Evolutionary conservation across 805 yeast genomes (phyloP), one percentile per base, ranked within the genome.

Genomic region (Lipomyces orientalis): DNA sequence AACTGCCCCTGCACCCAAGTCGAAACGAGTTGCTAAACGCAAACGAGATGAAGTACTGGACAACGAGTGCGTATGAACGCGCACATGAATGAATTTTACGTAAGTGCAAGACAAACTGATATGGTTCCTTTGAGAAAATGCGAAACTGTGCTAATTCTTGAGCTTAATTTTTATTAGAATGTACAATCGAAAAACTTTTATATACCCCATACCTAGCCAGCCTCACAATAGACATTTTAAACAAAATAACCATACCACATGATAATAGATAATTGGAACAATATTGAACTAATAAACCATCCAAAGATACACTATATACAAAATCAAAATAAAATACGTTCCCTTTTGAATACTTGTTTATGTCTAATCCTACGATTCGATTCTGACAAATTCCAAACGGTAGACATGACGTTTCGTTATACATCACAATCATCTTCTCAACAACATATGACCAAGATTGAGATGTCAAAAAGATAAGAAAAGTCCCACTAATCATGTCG

Each of bases 251-350:
- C 14, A 54, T 19, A 31, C 49, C 10, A 25, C 5, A 54, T 34
- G 37, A n/a, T 14, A 6, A 22, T 31, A n/a, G 31, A 19, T 10
- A 35, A 12, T 12, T 9, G 22, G 14, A 25, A 8, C 46, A 58
- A 7, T n/a, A 22, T 25, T 25, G 52, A 34, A 9, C 12, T 4
- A 46, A 39, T 29, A 46, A 29, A 8, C 16, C 51, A 57, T 8
- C 49, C 61, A 57, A n/a, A 29, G 49, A 12, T 1, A 43, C 16
- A 43, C 35, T 58, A 34, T 19, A 43, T 37, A 57, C 19, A 29
- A 54, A 61, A 57, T 57, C 35, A 60, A 60, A 61, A 65, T 57
- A 49, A 56, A 49, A 58, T 61, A 46, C 39, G 61, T 59, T 60
- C 62, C 19, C 22, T 25, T 58, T 2, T 54, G 9, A 6, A 51